These are phyloP conservation scores for Thermothelomyces thermophilus DNA, from an alignment of 2,329 filamentous ascomycete species.

Conservation along the genomic window DNA sequence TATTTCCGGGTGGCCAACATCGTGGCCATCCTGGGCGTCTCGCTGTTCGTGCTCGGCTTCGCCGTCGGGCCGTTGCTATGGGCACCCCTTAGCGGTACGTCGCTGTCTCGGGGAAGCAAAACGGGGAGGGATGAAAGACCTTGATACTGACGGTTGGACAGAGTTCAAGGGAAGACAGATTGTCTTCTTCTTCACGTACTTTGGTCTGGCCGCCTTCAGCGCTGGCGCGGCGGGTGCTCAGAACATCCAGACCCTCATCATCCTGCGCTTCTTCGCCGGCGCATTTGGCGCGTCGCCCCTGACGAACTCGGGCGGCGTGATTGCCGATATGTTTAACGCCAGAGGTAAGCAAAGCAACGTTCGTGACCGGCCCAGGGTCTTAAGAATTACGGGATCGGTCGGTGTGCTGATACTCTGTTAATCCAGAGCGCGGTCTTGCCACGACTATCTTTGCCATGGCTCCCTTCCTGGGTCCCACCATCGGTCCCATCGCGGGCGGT, in stretches of 20 bases:
- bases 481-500: slow-evolving; percentile 59
- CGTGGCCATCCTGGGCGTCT: slow-evolving; percentile 55
- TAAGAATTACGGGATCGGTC: background rate
- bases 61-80: slow-evolving; percentile 50
- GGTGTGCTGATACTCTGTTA: slow-evolving; percentile 13
- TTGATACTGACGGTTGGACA: slow-evolving; percentile 18
- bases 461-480: slow-evolving; percentile 59
- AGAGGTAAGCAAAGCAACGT: slow-evolving; percentile 13
- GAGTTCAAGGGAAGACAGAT: slow-evolving; percentile 55
- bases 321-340: slow-evolving; percentile 51
- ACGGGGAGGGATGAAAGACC: background rate
- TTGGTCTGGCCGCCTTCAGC: slow-evolving; percentile 53
- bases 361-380: too few relatives aligned
- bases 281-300: slow-evolving; percentile 55
- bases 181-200: slow-evolving; percentile 53
- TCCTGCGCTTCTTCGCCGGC: slow-evolving; percentile 59
- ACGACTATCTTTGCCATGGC: slow-evolving; percentile 58
- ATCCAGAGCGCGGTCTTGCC: slow-evolving; percentile 48
- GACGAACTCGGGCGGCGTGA: slow-evolving; percentile 56
- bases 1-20: slow-evolving; percentile 48
- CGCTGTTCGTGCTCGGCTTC: slow-evolving; percentile 54
- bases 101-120: slow-evolving; percentile 1
- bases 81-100: slow-evolving; percentile 44
- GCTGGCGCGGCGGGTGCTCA: slow-evolving; percentile 50
- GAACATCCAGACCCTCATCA: slow-evolving; percentile 52